phyloP scores from a whole-genome alignment of 805 yeast species.

The Wickerhamomyces tratensis region DNA sequence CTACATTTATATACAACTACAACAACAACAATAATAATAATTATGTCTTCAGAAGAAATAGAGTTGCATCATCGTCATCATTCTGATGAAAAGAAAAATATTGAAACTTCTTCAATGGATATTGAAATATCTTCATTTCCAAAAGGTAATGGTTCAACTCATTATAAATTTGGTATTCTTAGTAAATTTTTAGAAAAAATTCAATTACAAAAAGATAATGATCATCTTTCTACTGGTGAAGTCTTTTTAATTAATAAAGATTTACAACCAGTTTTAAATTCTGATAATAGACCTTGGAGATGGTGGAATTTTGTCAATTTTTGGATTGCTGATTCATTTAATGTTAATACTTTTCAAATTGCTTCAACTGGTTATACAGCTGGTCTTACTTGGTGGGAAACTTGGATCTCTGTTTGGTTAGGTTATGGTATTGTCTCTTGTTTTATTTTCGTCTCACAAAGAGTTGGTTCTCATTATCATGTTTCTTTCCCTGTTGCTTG shows the following conservation, averaged over 20 bases:
- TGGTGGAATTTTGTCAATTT: conserved; percentile 75
- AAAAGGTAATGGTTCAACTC: not conserved
- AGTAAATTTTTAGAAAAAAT: not conserved
- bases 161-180: not conserved
- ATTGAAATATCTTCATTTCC: not conserved
- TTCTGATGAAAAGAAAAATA: not conserved
- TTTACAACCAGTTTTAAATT: conserved; percentile 64
- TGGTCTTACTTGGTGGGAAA: conserved; percentile 86
- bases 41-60: too few relatives aligned
- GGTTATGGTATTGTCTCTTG: conserved; percentile 67
- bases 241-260: conserved; percentile 67
- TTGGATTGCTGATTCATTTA: conserved; percentile 88
- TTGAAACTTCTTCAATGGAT: not conserved
- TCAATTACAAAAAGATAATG: conserved; percentile 1
- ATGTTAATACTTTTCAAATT: conserved; percentile 86
- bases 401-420: conserved; percentile 86
- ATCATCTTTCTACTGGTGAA: conserved; percentile 43
- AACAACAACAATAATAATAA: too few relatives aligned
- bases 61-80: too few relatives aligned
- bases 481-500: conserved; percentile 77
- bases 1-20: too few relatives aligned
- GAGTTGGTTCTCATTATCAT: conserved; percentile 77
- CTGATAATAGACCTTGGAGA: conserved; percentile 65
- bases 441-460: conserved; percentile 61
- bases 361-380: conserved; percentile 77